These are phyloP conservation scores for Aspergillus uvarum DNA, from an alignment of 2,329 filamentous ascomycete species.

Conservation along the genomic window DNA sequence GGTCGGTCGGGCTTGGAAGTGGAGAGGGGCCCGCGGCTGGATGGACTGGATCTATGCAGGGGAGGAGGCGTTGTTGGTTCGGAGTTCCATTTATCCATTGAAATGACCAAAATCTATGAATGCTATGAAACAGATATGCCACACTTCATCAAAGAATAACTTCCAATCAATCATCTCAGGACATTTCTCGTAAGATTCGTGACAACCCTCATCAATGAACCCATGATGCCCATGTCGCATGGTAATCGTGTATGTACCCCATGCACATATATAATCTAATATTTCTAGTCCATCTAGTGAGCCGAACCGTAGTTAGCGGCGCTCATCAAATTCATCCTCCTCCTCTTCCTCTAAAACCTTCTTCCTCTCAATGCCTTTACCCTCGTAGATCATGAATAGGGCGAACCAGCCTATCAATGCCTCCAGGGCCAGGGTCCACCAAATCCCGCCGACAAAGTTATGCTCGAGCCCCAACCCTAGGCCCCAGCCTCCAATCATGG, in stretches of 20 bases:
- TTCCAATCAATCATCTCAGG: not conserved
- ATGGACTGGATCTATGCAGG: no score
- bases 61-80: no score
- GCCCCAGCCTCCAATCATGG: conserved; percentile 55
- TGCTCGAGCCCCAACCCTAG: conserved; percentile 54
- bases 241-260: not conserved
- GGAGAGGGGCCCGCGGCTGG: no score
- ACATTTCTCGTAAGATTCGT: conserved; percentile 2
- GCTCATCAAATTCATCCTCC: conserved; percentile 5
- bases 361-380: conserved; percentile 58
- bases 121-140: not conserved
- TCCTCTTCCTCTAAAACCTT: conserved; percentile 18
- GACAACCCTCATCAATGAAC: not conserved
- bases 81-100: no score
- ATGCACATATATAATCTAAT: conserved; percentile 2
- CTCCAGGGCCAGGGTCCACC: conserved; percentile 58
- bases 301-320: not conserved
- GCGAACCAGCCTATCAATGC: conserved; percentile 58
- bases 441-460: conserved; percentile 57
- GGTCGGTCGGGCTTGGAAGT: conserved; percentile 11
- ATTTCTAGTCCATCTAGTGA: not conserved
- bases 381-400: conserved; percentile 64
- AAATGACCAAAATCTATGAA: no score
- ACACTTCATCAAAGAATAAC: not conserved
- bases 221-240: not conserved